Base-by-base conservation (phyloP, 208 protist genomes). In the Strigomonas culicis region DNA sequence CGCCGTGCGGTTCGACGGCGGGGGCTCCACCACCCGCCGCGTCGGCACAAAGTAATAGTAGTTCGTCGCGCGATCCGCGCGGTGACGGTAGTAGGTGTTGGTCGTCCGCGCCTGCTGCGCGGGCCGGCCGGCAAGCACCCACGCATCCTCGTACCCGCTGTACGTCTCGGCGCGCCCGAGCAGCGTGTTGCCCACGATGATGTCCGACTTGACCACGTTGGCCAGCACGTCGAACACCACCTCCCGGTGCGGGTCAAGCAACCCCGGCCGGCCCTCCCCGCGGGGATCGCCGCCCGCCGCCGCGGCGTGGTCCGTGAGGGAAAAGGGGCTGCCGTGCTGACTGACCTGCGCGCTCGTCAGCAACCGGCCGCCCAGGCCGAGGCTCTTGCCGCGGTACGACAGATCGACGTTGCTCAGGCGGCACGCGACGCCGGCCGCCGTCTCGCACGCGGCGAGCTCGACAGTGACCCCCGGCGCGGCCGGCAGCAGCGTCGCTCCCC, bases 341-440 rank as follows among this genome's bases (percentile, higher is more conserved):
- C 88, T 94, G 15, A 90, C 77, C 7, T 80, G 68, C 3, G 75
- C 71, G n/a, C 60, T 60, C 7, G 74, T 61, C 19, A 90, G 60
- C 11, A 76, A 53, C 39, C 52, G 50, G 15, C 74, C 67, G 21
- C 69, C 70, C 10, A 79, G 58, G 2, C 70, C 74, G 31, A 94
- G 66, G 51, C 84, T 91, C 70, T 91, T 94, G 22, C 88, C 88
- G 6, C 88, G 81, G 63, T 91, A 94, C 7, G 80, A 82, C n/a
- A 91, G 75, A 55, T 94, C 88, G 0, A 94, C 60, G 11, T 73
- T 82, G 8, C 79, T 86, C 25, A 94, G 51, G 24, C 8, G 4
- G 36, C 44, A 50, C 31, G 24, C 19, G 43, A 21, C 31, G 25
- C 27, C 19, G n/a, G 0, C 10, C 28, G 25, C 31, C 52, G 22